phyloP scores from a whole-genome alignment of 768 basidiomycete genomes.

The Dacryopinax primogenitus region DNA sequence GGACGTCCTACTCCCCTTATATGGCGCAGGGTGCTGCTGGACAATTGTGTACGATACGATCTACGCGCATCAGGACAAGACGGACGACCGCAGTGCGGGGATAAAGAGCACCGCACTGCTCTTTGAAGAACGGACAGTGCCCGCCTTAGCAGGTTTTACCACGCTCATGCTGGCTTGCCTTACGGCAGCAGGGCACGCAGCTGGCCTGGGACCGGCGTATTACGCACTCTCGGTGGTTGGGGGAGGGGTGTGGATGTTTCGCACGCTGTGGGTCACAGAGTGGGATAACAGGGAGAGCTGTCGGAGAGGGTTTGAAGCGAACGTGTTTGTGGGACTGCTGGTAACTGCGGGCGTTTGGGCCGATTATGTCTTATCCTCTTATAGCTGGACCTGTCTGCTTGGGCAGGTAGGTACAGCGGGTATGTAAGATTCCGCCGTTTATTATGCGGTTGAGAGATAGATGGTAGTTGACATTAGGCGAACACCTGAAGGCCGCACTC shows the following conservation, averaged over 20 bases:
- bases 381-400: too few relatives aligned
- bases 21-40: slow-evolving; percentile 82
- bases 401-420: too few relatives aligned
- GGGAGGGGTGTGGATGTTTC: slow-evolving; percentile 62
- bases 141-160: slow-evolving; percentile 70
- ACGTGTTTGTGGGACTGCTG: slow-evolving; percentile 80
- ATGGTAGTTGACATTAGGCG: too few relatives aligned
- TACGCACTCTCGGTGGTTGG: slow-evolving; percentile 58
- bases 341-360: slow-evolving; percentile 66
- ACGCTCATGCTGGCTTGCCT: slow-evolving; percentile 59
- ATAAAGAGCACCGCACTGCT: slow-evolving; percentile 91
- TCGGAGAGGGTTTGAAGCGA: slow-evolving; percentile 79
- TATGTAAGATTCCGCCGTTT: too few relatives aligned
- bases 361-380: slow-evolving; percentile 59
- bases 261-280: slow-evolving; percentile 66
- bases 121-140: slow-evolving; percentile 64
- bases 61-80: slow-evolving; percentile 95
- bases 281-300: slow-evolving; percentile 67
- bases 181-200: slow-evolving; percentile 65
- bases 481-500: too few relatives aligned
- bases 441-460: too few relatives aligned
- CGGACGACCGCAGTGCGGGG: slow-evolving; percentile 72
- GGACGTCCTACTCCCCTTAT: slow-evolving; percentile 72
- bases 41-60: slow-evolving; percentile 95
- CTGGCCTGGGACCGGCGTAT: slow-evolving; percentile 63